Percentiles rank a stretch among this genome's conserved stretches.
Conservation (phyloP, 306 rosid genomes). For the Erythrophleum fordii region DNA sequence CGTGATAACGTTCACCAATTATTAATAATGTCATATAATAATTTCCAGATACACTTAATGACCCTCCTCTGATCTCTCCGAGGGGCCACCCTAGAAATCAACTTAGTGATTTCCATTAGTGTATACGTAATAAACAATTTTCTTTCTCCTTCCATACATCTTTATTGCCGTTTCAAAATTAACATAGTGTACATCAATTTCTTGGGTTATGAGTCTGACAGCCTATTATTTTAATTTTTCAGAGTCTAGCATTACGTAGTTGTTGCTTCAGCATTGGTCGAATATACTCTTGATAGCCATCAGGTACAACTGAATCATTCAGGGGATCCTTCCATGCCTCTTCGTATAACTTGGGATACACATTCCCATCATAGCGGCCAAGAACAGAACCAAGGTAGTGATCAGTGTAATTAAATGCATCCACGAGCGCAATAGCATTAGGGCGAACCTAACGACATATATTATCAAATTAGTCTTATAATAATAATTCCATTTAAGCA, state of each 20-base stretch:
- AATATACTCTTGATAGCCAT: conserved; percentile 79
- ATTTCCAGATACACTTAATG: conserved; percentile 13
- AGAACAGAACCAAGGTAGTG: conserved; percentile 90
- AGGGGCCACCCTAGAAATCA: conserved; percentile 14
- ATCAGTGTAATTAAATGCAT: conserved; percentile 86
- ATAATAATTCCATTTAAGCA: neutral
- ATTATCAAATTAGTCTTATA: conserved; percentile 27
- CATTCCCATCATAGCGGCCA: conserved; percentile 89
- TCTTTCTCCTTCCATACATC: conserved; percentile 21
- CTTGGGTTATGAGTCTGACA: neutral
- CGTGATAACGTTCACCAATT: neutral
- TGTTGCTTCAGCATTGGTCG: conserved; percentile 91
- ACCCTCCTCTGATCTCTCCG: neutral
- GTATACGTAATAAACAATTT: neutral
- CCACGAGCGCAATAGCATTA: conserved; percentile 82
- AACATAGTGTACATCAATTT: conserved; percentile 18
- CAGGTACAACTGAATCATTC: conserved; percentile 85
- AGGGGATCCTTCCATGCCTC: conserved; percentile 99
- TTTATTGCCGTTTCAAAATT: conserved; percentile 20
- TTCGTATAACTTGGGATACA: conserved; percentile 87
- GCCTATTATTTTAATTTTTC: conserved; percentile 26
- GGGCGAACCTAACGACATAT: conserved; percentile 76
- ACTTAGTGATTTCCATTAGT: conserved; percentile 10
- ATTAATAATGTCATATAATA: neutral
- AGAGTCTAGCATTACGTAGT: conserved; percentile 90